A percentile compares a stretch with the other conserved stretches of the same genome.
These are phyloP conservation scores for Bipolaris cookei DNA, from an alignment of 2,329 filamentous ascomycete genomes.

Conservation along the genomic window DNA sequence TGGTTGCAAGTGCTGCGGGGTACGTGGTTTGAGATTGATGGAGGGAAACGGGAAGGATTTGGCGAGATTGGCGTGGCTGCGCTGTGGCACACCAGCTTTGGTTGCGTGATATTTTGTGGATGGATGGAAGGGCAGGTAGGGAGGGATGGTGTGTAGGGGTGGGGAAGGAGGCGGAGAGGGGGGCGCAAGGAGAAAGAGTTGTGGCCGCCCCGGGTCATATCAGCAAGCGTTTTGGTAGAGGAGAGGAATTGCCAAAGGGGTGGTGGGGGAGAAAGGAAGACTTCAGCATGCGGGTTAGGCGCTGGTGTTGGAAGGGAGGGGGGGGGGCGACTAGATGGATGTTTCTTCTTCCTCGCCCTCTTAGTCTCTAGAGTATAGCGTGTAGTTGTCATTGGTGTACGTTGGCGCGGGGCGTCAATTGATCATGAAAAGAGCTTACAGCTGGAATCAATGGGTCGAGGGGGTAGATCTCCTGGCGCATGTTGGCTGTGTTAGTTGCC, in stretches of 20 bases:
- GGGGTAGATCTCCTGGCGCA: neutral
- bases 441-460: neutral
- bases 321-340: too few species aligned
- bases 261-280: too few species aligned
- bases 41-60: constrained; percentile 3
- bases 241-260: too few species aligned
- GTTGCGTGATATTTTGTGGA: neutral
- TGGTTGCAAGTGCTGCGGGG: neutral
- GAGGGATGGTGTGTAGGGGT: neutral
- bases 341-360: too few species aligned
- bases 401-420: neutral
- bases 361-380: too few species aligned
- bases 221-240: too few species aligned
- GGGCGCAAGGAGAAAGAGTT: too few species aligned
- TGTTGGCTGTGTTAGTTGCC: neutral
- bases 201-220: too few species aligned
- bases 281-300: too few species aligned
- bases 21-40: neutral
- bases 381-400: too few species aligned
- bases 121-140: neutral
- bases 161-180: too few species aligned
- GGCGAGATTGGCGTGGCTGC: neutral
- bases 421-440: neutral
- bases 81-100: neutral
- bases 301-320: too few species aligned